Conservation (phyloP, 257 asterid genomes). For the Ligustrum vulgare region DNA sequence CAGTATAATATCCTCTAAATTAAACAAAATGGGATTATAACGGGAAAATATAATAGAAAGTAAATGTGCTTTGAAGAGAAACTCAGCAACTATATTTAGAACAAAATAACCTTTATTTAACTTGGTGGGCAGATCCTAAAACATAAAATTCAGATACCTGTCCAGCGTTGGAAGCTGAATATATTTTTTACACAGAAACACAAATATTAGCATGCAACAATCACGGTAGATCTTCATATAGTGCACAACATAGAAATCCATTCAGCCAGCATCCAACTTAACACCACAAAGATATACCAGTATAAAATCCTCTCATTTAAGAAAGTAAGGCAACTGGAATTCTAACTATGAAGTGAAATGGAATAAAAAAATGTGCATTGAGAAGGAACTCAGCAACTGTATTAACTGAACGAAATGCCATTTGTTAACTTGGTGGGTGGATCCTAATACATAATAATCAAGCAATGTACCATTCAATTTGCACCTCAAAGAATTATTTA, state of each 20-base stretch:
- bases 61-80: no score
- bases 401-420: not conserved
- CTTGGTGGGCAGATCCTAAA: not conserved
- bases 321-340: not conserved
- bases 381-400: not conserved
- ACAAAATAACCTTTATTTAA: not conserved
- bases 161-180: no score
- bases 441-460: not conserved
- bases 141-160: no score
- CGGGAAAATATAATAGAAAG: not conserved
- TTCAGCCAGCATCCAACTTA: not conserved
- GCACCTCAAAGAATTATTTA: slow-evolving; percentile 23
- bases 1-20: no score
- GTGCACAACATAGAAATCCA: not conserved
- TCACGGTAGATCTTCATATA: not conserved
- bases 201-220: no score
- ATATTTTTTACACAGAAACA: no score
- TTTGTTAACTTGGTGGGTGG: not conserved
- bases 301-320: not conserved
- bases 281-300: not conserved
- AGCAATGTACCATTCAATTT: not conserved
- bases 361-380: not conserved
- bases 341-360: not conserved
- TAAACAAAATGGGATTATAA: not conserved
- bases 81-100: no score